Base-by-base conservation (phyloP, 2,329 filamentous ascomycete genomes). In the Bisporella sp. region DNA sequence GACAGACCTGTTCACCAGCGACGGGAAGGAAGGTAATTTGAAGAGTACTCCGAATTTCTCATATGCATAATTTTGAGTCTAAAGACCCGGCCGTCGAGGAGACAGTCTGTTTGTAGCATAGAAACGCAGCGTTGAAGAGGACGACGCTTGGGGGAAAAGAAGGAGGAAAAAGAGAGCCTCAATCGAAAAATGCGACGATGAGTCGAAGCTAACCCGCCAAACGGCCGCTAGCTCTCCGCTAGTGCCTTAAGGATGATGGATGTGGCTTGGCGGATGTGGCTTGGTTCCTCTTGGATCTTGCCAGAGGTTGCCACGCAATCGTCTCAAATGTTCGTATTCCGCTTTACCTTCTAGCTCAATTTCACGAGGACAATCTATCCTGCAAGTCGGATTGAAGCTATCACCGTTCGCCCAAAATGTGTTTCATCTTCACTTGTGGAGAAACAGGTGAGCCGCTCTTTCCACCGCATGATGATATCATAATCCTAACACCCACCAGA, bases 41-140 rank as follows among this genome's bases (percentile, higher is more conserved):
- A 89, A 91, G 87, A 91, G 84, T 93, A 87, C 89, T 93, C 89
- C 88, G 88, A 93, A 92, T 93, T 93, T 93, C 88, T 89, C 88
- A 91, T 89, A 89, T 91, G 89, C 88, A 64, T 57, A 53, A 46
- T 41, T 42, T 30, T 47, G 39, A 54, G 58, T 58, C 57, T 40
- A 33, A 57, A 51, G 60, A 62, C 59, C 56, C 61, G 56, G 62
- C 52, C 58, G 35, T 53, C 51, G 60, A 59, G 64, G 67, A 37
- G 56, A 21, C 61, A 75, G 75, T 88, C 78, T 74, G 79, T 81
- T 80, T 87, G 85, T 85, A 85, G 87, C 87, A 91, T 90, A 89
- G 87, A 91, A 91, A 91, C 86, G 86, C 87, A 87, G 87, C 88
- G 79, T 88, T 91, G 85, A 82, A 78, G 80, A 85, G 86, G 86